These are phyloP conservation scores for Parvularia atlantis DNA, from an alignment of 78 protist genomes.

Conservation along the genomic window DNA sequence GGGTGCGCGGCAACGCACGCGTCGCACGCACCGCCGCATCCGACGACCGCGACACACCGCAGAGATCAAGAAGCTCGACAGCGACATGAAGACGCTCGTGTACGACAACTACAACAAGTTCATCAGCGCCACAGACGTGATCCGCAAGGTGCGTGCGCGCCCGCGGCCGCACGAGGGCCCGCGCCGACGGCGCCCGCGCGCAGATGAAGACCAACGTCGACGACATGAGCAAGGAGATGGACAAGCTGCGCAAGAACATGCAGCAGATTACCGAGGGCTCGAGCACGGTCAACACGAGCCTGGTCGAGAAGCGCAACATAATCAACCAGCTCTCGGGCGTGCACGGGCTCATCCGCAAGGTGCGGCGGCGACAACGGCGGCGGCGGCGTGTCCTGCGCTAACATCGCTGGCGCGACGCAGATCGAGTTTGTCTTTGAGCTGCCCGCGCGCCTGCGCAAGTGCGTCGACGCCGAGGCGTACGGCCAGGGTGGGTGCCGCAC, in stretches of 20 bases:
- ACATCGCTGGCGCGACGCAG: constrained; percentile 40
- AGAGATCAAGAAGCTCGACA: too few relatives aligned
- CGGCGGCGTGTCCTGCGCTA: constrained; percentile 7
- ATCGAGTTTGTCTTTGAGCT: constrained; percentile 77
- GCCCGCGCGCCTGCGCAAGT: constrained; percentile 59
- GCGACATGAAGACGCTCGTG: constrained; percentile 81
- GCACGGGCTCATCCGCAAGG: too few relatives aligned
- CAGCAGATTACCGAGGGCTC: constrained; percentile 37
- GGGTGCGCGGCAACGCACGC: too few relatives aligned
- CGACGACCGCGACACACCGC: too few relatives aligned
- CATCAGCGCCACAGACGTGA: constrained; percentile 86
- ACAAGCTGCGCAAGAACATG: constrained; percentile 44
- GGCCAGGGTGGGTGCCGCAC: too few relatives aligned
- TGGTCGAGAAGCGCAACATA: too few relatives aligned
- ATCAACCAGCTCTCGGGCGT: too few relatives aligned
- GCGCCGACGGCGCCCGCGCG: too few relatives aligned
- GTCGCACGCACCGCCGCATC: too few relatives aligned
- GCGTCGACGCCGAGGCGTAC: constrained; percentile 52
- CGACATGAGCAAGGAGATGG: constrained; percentile 72
- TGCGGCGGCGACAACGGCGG: too few relatives aligned
- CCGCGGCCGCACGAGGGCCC: neutral
- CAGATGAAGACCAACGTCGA: constrained; percentile 75
- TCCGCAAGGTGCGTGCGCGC: constrained; percentile 32
- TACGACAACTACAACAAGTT: constrained; percentile 91
- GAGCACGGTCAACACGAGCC: too few relatives aligned